Base-by-base conservation (phyloP, 192 early-diverging fungal genomes). In the Phlyctochytrium arcticum region DNA sequence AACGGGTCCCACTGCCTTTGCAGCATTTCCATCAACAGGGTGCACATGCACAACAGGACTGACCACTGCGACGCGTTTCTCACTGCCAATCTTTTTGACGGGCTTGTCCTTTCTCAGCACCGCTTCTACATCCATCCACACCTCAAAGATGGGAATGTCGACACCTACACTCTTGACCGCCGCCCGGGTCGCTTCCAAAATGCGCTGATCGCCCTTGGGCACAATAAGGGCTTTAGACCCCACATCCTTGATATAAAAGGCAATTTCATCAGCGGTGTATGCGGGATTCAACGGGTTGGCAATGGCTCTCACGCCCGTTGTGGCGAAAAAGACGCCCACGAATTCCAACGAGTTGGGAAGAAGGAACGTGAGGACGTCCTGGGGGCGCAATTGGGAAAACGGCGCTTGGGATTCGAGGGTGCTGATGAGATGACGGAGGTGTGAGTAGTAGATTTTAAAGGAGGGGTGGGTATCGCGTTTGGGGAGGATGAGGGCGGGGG, bases 171-270 rank as follows among this genome's bases (percentile, higher is more conserved):
- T 87, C 48, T 70, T 57, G 9, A 86, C 74, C 32, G 85, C 85
- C n/a, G 80, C 72, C 65, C 71, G 72, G 12, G 77, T 67, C 39
- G 80, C 70, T 1, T 67, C 66, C 3, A 64, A 36, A 24, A 64
- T 64, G 5, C 29, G 15, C 29, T 19, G 23, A 9, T 72, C 70
- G 19, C 78, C 85, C 31, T 74, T 70, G 3, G 86, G 84, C 9
- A 89, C 80, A 46, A 92, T 80, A 21, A 92, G 68, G 23, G 84
- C 73, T 19, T 75, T 78, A 39, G 73, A 68, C 50, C 78, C 61
- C n/a, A 89, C 81, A 67, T 89, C 89, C 23, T 90, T 76, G 15
- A 92, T 60, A 50, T 91, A 90, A 69, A 89, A 90, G 37, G 81
- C 82, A 37, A 90, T 76, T 72, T 92, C 91, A 27, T 82, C 75